Evolutionary conservation across 2,329 filamentous ascomycete species (phyloP), one percentile per base, ranked within the genome.

Genomic region (Mycosphaerella sp.): DNA sequence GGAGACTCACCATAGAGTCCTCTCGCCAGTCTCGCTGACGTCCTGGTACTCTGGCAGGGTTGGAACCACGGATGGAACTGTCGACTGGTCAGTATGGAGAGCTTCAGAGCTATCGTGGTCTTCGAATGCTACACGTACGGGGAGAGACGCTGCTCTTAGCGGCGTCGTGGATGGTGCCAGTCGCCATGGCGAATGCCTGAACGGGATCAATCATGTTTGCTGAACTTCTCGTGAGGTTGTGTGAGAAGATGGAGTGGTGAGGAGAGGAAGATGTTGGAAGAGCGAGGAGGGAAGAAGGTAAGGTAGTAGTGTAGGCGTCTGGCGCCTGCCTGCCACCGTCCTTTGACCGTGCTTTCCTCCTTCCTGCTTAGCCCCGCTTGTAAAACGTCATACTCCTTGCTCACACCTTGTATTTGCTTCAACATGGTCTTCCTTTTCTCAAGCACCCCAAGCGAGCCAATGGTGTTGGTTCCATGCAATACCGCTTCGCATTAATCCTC

Each of bases 141-240:
- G 54, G 49, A 43, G 54, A 51, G 21, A 56, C 46, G 34, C 45
- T 53, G 45, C 10, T n/a, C 34, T 38, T 38, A 38, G 49, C 36
- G 29, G 43, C 32, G 47, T 47, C 45, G 29, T 50, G 49, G 41
- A 53, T 41, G 7, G 54, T 53, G 54, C 50, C 51, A 51, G 62
- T 58, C 43, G 58, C 60, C 59, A 66, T 67, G 64, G 64, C 72
- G 55, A 76, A 59, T 47, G 71, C 68, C 59, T 75, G 68, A 49
- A 75, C 69, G 48, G 73, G 70, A 63, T 76, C 69, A 58, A 77
- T 73, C 71, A 76, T 76, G 65, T 57, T 72, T 36, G 38, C 50
- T 47, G 53, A 32, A 29, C 36, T 29, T 54, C 51, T 51, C 49
- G n/a, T 45, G 43, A 26, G 31, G 43, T 34, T 46, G 39, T 42